Conservation (phyloP, 1,139 yeast species). For the Kluyveromyces sp. region DNA sequence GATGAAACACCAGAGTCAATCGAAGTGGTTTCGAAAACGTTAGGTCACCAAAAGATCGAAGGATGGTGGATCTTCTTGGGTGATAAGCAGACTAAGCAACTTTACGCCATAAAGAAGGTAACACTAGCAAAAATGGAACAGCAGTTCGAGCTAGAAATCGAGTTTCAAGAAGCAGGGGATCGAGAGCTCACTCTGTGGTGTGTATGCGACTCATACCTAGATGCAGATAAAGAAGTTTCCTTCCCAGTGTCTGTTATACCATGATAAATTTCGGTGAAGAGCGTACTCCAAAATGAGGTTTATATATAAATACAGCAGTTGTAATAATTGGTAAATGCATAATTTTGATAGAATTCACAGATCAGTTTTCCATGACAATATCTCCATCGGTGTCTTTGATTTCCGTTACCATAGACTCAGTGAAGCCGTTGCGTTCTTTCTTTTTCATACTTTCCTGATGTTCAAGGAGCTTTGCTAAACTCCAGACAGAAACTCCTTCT, state of each 20-base stretch:
- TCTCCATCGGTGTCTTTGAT: slow-evolving; percentile 15
- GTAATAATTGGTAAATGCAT: not conserved
- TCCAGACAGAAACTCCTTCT: slow-evolving; percentile 95
- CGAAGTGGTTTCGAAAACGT: slow-evolving; percentile 48
- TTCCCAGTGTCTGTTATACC: slow-evolving; percentile 42
- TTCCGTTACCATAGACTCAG: not conserved
- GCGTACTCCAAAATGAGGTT: too few species aligned
- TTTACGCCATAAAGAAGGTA: slow-evolving; percentile 70
- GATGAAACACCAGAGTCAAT: slow-evolving; percentile 74
- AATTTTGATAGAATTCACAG: not conserved
- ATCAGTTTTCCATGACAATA: slow-evolving; percentile 11
- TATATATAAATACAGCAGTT: not conserved
- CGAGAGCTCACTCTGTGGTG: slow-evolving; percentile 70
- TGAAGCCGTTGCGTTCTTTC: slow-evolving; percentile 9
- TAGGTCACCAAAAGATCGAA: slow-evolving; percentile 59
- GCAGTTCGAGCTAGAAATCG: slow-evolving; percentile 46
- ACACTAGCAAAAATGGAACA: slow-evolving; percentile 49
- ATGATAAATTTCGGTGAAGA: too few species aligned
- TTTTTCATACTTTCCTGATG: slow-evolving; percentile 50
- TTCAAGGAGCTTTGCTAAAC: slow-evolving; percentile 54
- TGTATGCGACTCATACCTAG: slow-evolving; percentile 84
- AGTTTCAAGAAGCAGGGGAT: slow-evolving; percentile 53
- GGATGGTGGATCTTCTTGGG: slow-evolving; percentile 87
- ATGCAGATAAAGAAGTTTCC: slow-evolving; percentile 75
- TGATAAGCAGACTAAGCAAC: slow-evolving; percentile 47